Evolutionary conservation across 768 basidiomycete species (phyloP).

Genomic region (Podaxis sp.): DNA sequence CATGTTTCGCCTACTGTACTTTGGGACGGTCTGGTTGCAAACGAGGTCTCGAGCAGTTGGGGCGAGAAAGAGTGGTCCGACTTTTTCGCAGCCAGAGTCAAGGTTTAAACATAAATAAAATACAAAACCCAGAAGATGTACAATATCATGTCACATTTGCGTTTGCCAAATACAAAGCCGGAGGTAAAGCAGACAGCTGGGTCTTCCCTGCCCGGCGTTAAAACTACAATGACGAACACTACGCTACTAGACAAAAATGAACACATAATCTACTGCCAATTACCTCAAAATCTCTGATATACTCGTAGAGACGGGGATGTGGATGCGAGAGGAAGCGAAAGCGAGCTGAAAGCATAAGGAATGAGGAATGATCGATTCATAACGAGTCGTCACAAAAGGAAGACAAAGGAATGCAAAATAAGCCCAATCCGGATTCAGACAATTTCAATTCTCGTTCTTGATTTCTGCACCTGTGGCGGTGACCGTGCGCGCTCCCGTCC

Average conservation of each 20-base stretch:
- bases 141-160: neutral
- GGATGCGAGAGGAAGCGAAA: too few species aligned
- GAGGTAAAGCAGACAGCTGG: neutral
- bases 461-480: neutral
- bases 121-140: neutral
- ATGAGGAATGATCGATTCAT: neutral
- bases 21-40: conserved; percentile 73
- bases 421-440: neutral
- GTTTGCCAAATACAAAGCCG: neutral
- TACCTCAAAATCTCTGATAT: neutral
- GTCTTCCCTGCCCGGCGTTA: neutral
- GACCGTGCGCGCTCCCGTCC: neutral
- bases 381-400: neutral
- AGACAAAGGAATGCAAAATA: neutral
- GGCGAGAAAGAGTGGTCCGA: conserved; percentile 76
- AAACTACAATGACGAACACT: neutral
- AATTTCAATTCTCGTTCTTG: conserved; percentile 5
- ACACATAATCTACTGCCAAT: neutral
- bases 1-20: conserved; percentile 87
- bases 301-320: neutral
- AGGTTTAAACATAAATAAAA: conserved; percentile 23
- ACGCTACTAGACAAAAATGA: neutral
- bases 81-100: conserved; percentile 64
- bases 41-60: conserved; percentile 80
- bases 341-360: neutral